phyloP scores from a whole-genome alignment of 2,329 filamentous ascomycete genomes.

The Talaromyces sp. region DNA sequence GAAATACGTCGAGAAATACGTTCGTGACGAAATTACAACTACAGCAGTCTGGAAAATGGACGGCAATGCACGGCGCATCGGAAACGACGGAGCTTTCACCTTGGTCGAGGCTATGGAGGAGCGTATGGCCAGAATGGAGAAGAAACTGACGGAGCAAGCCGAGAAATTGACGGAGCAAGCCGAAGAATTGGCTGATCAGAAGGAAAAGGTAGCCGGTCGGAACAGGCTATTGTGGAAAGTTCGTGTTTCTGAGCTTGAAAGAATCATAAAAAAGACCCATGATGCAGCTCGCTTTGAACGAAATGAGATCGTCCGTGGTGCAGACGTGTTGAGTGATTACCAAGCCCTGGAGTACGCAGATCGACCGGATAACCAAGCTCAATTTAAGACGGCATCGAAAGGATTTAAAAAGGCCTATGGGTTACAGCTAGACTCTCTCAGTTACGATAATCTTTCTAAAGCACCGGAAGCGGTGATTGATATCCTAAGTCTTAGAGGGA shows the following conservation, averaged over 20 bases:
- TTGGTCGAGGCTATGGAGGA: conserved; percentile 5
- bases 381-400: conserved; percentile 4
- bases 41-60: conserved; percentile 8
- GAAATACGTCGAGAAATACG: conserved; percentile 7
- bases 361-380: neutral
- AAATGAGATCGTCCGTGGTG: conserved; percentile 5
- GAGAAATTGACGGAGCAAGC: neutral
- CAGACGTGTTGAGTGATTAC: conserved; percentile 7
- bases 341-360: conserved; percentile 4
- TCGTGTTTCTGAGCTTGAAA: conserved; percentile 8
- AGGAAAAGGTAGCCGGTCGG: neutral
- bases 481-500: neutral
- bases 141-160: conserved; percentile 4
- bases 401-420: conserved; percentile 1
- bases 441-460: conserved; percentile 8
- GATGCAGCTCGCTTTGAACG: conserved; percentile 5
- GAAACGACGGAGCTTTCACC: conserved; percentile 2
- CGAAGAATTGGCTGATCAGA: neutral
- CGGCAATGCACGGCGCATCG: neutral
- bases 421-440: neutral
- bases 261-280: conserved; percentile 6
- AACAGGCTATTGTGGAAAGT: conserved; percentile 3
- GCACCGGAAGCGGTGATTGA: conserved; percentile 1
- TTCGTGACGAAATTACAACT: conserved; percentile 7
- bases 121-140: conserved; percentile 12